Conservation (phyloP, 805 yeast species). For the Lachancea cidri region DNA sequence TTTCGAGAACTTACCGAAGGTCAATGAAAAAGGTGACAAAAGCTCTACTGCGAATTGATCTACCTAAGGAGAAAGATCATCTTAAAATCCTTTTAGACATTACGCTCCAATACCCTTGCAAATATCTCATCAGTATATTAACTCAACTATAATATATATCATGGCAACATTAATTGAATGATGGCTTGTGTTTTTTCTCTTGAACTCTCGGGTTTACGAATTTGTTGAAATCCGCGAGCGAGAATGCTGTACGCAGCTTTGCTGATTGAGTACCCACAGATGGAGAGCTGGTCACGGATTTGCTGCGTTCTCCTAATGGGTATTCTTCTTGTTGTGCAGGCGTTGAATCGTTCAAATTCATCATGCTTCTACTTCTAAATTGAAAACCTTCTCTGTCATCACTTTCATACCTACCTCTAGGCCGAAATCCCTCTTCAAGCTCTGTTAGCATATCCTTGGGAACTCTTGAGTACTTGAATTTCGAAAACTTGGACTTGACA, state of each 20-base stretch:
- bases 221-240: slow-evolving; percentile 29
- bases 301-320: slow-evolving; percentile 8
- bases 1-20: slow-evolving; percentile 29
- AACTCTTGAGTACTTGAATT: slow-evolving; percentile 9
- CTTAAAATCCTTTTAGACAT: neutral
- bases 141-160: neutral
- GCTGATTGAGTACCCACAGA: slow-evolving; percentile 7
- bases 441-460: slow-evolving; percentile 10
- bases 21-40: slow-evolving; percentile 13
- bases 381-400: slow-evolving; percentile 14
- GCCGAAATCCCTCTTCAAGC: slow-evolving; percentile 15
- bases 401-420: slow-evolving; percentile 8
- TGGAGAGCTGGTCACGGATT: slow-evolving; percentile 4
- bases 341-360: slow-evolving; percentile 16
- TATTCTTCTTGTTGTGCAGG: slow-evolving; percentile 5
- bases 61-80: too few relatives aligned
- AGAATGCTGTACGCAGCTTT: slow-evolving; percentile 20
- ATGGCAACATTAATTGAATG: neutral
- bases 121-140: neutral
- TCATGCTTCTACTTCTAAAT: slow-evolving; percentile 29
- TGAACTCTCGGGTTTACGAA: slow-evolving; percentile 13
- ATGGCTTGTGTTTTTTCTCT: neutral
- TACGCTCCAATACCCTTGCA: neutral
- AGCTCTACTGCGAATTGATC: neutral
- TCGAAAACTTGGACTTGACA: slow-evolving; percentile 8